Base-by-base conservation (phyloP, 1,139 yeast species). In the Arxiozyma telluris region DNA sequence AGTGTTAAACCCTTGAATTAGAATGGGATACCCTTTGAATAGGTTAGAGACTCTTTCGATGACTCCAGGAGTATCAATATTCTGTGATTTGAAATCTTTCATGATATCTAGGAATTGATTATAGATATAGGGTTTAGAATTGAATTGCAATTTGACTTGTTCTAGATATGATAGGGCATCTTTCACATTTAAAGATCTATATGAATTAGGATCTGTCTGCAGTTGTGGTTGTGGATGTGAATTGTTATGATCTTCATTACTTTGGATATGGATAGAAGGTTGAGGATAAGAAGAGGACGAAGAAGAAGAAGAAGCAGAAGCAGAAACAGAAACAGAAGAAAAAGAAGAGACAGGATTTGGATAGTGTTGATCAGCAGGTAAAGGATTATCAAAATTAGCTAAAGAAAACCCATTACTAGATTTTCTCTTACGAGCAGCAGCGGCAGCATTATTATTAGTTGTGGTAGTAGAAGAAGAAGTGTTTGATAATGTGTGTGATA, bases 51-150 rank as follows among this genome's bases (percentile, higher is more conserved):
- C 98, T 55, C 98, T 78, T 66, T 90, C 96, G 67, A 93, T 93
- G 42, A 93, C 99, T 22, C 98, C 99, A 0, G 98, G 98, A 1
- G 99, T 93, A 70, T 94, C 98, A 65, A 93, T 91, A 75, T 82
- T 81, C 73, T 91, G 97, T 50, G 95, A 86, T 74, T 94, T 93
- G 75, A 94, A 94, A 68, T 94, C 98, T 72, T 93, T 93, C 99
- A 93, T 93, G 59, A 93, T 93, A 69, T 94, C 99, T 66, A 93
- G 78, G 67, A 93, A 93, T 69, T 88, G 91, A 69, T 93, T 94
- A 75, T 94, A 93, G 51, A 94, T 96, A 66, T 91, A 97, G 0
- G 98, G 96, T 71, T 93, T 95, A 61, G 83, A 81, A 70, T 81
- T 87, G 71, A 93, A 93, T 70, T 91, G 98, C 54, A 86, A 81